Base-by-base conservation (phyloP, 164 flowering plant genomes). In the Magnolia kwangsiensis region DNA sequence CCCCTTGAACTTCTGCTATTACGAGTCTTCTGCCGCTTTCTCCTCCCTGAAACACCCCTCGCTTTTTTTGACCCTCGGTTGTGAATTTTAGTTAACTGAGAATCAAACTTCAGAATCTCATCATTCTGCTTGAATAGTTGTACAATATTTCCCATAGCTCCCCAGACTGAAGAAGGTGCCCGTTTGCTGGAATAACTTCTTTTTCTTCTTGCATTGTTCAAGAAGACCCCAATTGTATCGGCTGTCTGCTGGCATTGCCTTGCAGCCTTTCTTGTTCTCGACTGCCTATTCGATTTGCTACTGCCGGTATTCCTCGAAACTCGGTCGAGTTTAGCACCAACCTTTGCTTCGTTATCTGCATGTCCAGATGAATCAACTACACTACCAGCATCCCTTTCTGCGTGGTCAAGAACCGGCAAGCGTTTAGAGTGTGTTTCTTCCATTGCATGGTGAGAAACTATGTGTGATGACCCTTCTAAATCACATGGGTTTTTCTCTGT, bases 141-240 rank as follows among this genome's bases (percentile, higher is more conserved):
- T 7, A 80, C 63, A 68, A 87, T 51, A 71, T 78, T 83, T 37
- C 78, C 84, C 49, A 81, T 58, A 29, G 72, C 74, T 50, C 97
- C 94, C 98, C 97, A 94, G 37, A 19, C 51, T 66, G 90, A 87
- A 51, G 89, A 78, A 37, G 93, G 90, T 74, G 86, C 86, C 20
- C 78, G 83, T 81, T 85, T 91, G 76, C 87, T 76, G 14, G 77
- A 50, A 77, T 72, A 82, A 76, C 92, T 94, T 83, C 98, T 84
- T 81, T 84, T 91, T 83, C 76, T 81, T 82, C 86, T 87, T 18
- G 82, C 73, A 50, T 72, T 73, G 74, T 80, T 72, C 37, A 78
- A 80, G 27, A 78, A 75, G 58, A 80, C 70, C 51, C 76, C 80
- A 67, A 72, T 16, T 13, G 75, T 80, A 31, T 74, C 83, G 51